phyloP scores from a whole-genome alignment of 352 stramenopile species.

The Pythium insidiosum region DNA sequence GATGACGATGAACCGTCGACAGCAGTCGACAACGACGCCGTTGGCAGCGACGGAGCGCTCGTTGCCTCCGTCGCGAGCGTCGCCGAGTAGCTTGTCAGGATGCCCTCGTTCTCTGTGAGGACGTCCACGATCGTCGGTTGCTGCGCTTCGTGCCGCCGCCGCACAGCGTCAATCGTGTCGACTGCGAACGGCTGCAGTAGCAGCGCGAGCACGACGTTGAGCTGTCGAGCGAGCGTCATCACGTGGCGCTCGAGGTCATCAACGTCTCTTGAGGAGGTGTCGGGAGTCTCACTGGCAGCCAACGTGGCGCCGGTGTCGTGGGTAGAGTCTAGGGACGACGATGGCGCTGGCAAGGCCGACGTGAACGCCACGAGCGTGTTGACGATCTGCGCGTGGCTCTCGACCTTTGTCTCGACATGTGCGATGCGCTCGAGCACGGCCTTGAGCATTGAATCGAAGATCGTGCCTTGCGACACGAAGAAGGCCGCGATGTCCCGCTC shows the following conservation, averaged over 20 bases:
- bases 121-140: slow-evolving; percentile 39
- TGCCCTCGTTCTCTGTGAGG: slow-evolving; percentile 49
- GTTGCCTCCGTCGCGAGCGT: not conserved
- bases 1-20: too few species aligned
- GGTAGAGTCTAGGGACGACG: not conserved
- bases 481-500: slow-evolving; percentile 53
- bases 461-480: slow-evolving; percentile 65
- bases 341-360: too few species aligned
- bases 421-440: slow-evolving; percentile 45
- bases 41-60: too few species aligned
- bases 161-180: slow-evolving; percentile 22
- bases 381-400: too few species aligned
- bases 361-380: too few species aligned
- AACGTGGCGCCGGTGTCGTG: not conserved
- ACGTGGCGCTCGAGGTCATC: slow-evolving; percentile 47
- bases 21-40: too few species aligned
- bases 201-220: slow-evolving; percentile 53
- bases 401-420: slow-evolving; percentile 29
- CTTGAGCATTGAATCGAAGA: slow-evolving; percentile 50
- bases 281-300: too few species aligned
- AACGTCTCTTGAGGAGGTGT: not conserved
- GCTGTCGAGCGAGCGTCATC: slow-evolving; percentile 44
- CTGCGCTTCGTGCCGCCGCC: slow-evolving; percentile 24
- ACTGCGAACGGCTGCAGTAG: slow-evolving; percentile 34
- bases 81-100: slow-evolving; percentile 34